Conservation (phyloP, 2,329 filamentous ascomycete genomes). For the Ambrosiella cleistominuta region DNA sequence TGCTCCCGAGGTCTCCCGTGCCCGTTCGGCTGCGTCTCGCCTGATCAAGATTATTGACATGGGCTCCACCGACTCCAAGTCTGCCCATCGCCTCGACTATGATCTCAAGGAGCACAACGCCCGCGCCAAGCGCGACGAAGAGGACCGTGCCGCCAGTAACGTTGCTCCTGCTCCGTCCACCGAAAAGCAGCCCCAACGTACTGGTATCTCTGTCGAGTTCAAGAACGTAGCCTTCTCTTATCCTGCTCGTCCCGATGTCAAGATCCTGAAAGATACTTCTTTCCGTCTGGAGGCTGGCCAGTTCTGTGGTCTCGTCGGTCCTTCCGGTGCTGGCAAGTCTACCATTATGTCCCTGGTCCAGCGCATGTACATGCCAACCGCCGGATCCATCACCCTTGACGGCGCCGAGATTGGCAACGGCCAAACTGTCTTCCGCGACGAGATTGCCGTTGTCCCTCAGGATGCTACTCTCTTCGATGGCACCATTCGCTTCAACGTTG, state of each 20-base stretch:
- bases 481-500: slow-evolving; percentile 37
- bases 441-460: slow-evolving; percentile 39
- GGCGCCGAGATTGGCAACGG: slow-evolving; percentile 28
- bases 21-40: slow-evolving; percentile 40
- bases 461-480: slow-evolving; percentile 41
- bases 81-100: slow-evolving; percentile 11
- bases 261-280: slow-evolving; percentile 37
- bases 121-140: slow-evolving; percentile 21
- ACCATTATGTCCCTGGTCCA: slow-evolving; percentile 42
- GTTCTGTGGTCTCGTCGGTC: slow-evolving; percentile 47
- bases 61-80: slow-evolving; percentile 17
- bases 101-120: slow-evolving; percentile 15
- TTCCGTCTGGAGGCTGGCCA: slow-evolving; percentile 40
- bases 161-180: background rate
- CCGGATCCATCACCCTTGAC: slow-evolving; percentile 27
- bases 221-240: slow-evolving; percentile 47
- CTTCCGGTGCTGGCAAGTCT: slow-evolving; percentile 49
- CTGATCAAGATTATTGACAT: slow-evolving; percentile 35
- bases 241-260: slow-evolving; percentile 39
- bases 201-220: slow-evolving; percentile 29
- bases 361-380: slow-evolving; percentile 28
- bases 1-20: slow-evolving; percentile 55
- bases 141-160: slow-evolving; percentile 17
- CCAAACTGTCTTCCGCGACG: slow-evolving; percentile 29
- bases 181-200: slow-evolving; percentile 17